Percentiles rank a stretch among this genome's conserved stretches.
Evolutionary conservation across 345 rosid genomes (phyloP).

Genomic region (Excoecaria cochinchinensis): DNA sequence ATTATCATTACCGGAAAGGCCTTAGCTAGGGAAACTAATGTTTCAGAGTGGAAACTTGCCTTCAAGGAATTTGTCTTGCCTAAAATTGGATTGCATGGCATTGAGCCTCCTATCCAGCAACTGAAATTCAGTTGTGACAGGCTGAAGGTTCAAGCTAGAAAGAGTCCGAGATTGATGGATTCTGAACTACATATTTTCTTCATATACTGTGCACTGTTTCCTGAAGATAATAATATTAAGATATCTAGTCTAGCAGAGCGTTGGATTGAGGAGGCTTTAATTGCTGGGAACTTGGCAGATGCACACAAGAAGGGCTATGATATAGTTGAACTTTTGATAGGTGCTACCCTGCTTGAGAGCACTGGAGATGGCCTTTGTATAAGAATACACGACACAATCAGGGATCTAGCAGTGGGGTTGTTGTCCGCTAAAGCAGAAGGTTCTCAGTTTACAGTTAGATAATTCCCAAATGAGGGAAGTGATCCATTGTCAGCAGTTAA

Average conservation of each 20-base stretch:
- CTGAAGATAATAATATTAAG: slow-evolving; percentile 5
- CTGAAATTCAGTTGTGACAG: slow-evolving; percentile 11
- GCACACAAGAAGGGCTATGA: slow-evolving; percentile 6
- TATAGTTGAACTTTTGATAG: slow-evolving; percentile 9
- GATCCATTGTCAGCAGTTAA: neutral
- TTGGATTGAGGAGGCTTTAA: slow-evolving; percentile 16
- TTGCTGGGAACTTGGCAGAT: slow-evolving; percentile 13
- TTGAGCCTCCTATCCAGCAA: neutral
- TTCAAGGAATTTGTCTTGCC: neutral
- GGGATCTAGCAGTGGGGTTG: slow-evolving; percentile 13
- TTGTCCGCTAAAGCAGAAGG: neutral
- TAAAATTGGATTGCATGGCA: neutral
- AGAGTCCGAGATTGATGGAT: neutral
- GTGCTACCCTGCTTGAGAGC: slow-evolving; percentile 12
- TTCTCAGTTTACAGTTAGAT: neutral
- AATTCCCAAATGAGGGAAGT: neutral
- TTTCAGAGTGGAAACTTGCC: slow-evolving; percentile 13
- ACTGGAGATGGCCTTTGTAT: neutral
- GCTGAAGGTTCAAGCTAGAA: slow-evolving; percentile 2
- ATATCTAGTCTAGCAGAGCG: neutral
- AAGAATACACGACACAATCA: slow-evolving; percentile 16
- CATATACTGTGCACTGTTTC: neutral
- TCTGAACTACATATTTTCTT: slow-evolving; percentile 12
- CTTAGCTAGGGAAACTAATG: neutral
- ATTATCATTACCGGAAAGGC: slow-evolving; percentile 8